Evolutionary conservation across 2,329 filamentous ascomycete genomes (phyloP).

Genomic region (Basipetospora chlamydospora): DNA sequence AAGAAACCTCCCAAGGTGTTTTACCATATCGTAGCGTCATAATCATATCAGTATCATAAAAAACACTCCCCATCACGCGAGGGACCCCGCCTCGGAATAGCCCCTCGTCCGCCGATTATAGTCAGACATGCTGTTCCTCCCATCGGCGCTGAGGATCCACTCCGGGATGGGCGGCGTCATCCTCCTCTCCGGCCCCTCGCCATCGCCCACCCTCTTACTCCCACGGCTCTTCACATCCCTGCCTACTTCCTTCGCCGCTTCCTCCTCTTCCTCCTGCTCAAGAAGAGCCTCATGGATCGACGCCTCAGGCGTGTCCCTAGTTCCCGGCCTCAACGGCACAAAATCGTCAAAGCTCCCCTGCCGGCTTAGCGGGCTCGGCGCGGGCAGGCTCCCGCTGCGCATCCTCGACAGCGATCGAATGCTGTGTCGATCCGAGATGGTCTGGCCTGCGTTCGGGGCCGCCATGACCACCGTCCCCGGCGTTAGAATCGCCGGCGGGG

Average conservation of each 20-base stretch:
- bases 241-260: constrained; percentile 9
- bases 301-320: neutral
- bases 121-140: constrained; percentile 31
- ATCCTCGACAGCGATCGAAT: constrained; percentile 36
- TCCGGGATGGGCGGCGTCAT: constrained; percentile 48
- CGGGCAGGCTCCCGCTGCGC: constrained; percentile 39
- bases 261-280: constrained; percentile 11
- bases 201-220: too few relatives aligned
- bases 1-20: too few relatives aligned
- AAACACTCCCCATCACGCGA: too few relatives aligned
- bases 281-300: constrained; percentile 9
- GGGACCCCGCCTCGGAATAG: constrained; percentile 1
- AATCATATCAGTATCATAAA: too few relatives aligned
- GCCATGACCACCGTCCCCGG: constrained; percentile 59
- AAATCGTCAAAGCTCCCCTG: constrained; percentile 36
- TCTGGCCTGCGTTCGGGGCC: constrained; percentile 51
- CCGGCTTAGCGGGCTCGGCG: constrained; percentile 31
- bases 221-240: constrained; percentile 6
- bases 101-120: constrained; percentile 38
- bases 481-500: constrained; percentile 48
- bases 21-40: too few relatives aligned
- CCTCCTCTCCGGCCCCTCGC: constrained; percentile 23
- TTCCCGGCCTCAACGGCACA: constrained; percentile 9
- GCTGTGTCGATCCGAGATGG: constrained; percentile 40
- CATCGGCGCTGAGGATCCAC: constrained; percentile 42